Base-by-base conservation (phyloP, 495 filamentous ascomycete species). In the Aspergillus haitiensis region DNA sequence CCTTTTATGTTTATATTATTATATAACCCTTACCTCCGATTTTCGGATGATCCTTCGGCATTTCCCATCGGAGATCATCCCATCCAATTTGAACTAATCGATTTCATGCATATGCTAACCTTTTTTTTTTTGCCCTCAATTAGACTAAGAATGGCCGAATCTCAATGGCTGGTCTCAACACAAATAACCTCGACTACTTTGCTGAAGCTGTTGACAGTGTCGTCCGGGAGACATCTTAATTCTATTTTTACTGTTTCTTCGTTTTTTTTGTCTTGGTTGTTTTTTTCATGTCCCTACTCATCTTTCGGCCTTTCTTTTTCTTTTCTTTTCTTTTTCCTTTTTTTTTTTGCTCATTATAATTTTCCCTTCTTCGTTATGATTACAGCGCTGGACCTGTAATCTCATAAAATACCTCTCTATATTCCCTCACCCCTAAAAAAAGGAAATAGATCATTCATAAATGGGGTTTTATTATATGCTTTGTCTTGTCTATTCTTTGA, bases 81-180 rank as follows among this genome's bases (percentile, higher is more conserved):
- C 21, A 13, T 31, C 12, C 48, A 5, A 18, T 48, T 27, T 51
- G 8, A n/a, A 31, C 16, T 5, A 27, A 27, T 33, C 35, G 33
- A 31, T 48, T 21, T 55, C 37, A 51, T 55, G 34, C n/a, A 50
- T 55, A 39, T 39, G 32, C 53, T 66, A 59, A 64, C 64, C 9
- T 35, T 21, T 34, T 33, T 6, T 33, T 6, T 45, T 39, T 0
- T 36, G 27, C 0, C 34, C 35, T 45, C n/a, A 2, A 56, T 51
- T 27, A 80, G 77, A 97, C 95, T 32, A 98, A 97, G 85, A 99
- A 99, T 67, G 94, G 94, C 10, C 85, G 94, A 36, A 96, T 98
- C 71, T 92, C 88, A 54, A 97, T 99, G 91, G 94, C 94, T 2
- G 94, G 94, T 2, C 71, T 98, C 61, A 99, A 98, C 73, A 88